Evolutionary conservation across 2,329 filamentous ascomycete species (phyloP).

Genomic region (Colletotrichum plurivorum): DNA sequence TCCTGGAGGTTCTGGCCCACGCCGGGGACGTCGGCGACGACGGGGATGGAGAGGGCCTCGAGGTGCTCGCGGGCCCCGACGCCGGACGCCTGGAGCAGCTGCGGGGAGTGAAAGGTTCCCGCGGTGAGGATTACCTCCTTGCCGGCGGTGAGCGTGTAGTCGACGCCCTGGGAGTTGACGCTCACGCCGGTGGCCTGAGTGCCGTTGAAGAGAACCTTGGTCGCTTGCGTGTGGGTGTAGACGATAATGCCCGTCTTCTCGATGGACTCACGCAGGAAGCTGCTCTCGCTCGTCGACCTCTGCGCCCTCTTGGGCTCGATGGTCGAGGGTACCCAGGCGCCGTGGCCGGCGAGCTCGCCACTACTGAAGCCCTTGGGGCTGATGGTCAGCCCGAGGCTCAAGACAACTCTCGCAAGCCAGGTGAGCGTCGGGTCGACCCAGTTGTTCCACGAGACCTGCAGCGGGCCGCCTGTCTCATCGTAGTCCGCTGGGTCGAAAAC

Average conservation of each 20-base stretch:
- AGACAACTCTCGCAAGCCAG: constrained; percentile 49
- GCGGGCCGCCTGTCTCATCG: constrained; percentile 42
- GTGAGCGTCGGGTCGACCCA: constrained; percentile 44
- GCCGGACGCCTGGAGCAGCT: constrained; percentile 72
- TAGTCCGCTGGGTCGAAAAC: constrained; percentile 48
- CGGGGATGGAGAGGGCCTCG: constrained; percentile 53
- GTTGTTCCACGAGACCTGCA: constrained; percentile 47
- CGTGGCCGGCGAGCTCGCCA: constrained; percentile 56
- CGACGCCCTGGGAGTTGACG: constrained; percentile 45
- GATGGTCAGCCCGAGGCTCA: constrained; percentile 55
- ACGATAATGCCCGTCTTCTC: constrained; percentile 52
- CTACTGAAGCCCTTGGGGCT: constrained; percentile 53
- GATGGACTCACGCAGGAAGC: constrained; percentile 50
- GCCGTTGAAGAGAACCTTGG: constrained; percentile 60
- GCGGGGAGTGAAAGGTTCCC: constrained; percentile 85
- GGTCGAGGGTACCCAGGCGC: constrained; percentile 45
- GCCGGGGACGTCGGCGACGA: constrained; percentile 70
- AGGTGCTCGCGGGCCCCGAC: constrained; percentile 59
- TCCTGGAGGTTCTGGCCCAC: constrained; percentile 88
- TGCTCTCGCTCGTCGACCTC: constrained; percentile 53
- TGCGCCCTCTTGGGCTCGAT: constrained; percentile 46
- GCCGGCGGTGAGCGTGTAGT: constrained; percentile 46
- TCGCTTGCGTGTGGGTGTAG: constrained; percentile 57
- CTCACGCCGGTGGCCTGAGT: constrained; percentile 58
- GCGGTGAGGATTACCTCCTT: constrained; percentile 84